Evolutionary conservation across 148 eudicot species (phyloP), one percentile per base, ranked within the genome.

Genomic region (Mesembryanthemum crystallinum): DNA sequence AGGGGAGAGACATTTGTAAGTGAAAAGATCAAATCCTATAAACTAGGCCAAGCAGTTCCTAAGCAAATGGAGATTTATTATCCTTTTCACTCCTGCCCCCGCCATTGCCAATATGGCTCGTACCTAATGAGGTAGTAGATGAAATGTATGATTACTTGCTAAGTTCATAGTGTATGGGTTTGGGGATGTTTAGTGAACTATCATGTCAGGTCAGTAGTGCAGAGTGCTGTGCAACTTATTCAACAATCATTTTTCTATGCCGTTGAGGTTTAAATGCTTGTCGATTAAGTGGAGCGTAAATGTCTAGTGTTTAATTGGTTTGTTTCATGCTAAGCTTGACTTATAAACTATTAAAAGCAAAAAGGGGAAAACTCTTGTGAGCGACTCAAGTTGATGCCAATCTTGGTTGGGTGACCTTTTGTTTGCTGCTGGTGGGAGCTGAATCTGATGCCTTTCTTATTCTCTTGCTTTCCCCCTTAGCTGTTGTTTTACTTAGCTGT

Each of bases 381-480:
- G 58, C 33, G 78, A 82, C 80, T 69, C 64, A 73, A 72, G 18
- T 75, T 74, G 89, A 86, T 86, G 78, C 89, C 85, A 73, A 73
- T 67, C 83, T 78, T 79, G 76, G 65, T 15, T 77, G n/a, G 72
- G 71, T 74, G 66, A 69, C 58, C 62, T 78, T 86, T 75, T 80
- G 35, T 64, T 65, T 58, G 73, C 78, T 79, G 76, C 62, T 74
- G 81, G 74, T 79, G 82, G 79, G 73, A 57, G 42, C 59, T 66
- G 89, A 82, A 86, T 86, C 89, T 67, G 87, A 86, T 86, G 69
- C 89, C 79, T 80, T 79, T 63, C 79, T 66, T 74, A 59, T 71
- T 76, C 58, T n/a, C 23, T 29, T 51, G 42, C 54, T 45, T 65
- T 35, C 27, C 69, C 64, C 43, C 33, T 13, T 73, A 15, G 20